Evolutionary conservation across 768 basidiomycete genomes (phyloP).

Genomic region (Xerocomellus chrysenteron): DNA sequence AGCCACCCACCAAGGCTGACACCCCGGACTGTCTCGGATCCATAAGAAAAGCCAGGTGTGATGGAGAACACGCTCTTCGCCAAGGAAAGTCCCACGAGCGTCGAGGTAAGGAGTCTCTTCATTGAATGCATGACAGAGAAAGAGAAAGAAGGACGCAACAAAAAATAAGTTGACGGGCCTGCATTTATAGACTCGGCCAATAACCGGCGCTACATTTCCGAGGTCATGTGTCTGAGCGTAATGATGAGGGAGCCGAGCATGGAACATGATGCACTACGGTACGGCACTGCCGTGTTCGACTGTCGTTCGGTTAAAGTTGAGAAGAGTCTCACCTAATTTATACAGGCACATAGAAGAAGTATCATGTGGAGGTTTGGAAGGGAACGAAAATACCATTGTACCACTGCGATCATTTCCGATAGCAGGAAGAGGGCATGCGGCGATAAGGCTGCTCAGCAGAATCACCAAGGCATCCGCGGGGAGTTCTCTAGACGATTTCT

Average conservation of each 20-base stretch:
- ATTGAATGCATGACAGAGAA: constrained; percentile 45
- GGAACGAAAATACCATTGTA: background rate
- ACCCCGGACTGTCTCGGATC: constrained; percentile 70
- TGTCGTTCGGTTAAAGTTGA: background rate
- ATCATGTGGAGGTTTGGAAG: background rate
- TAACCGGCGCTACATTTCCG: constrained; percentile 5
- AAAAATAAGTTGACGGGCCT: background rate
- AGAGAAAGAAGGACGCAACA: constrained; percentile 44
- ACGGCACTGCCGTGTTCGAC: constrained; percentile 5
- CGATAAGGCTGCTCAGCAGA: background rate
- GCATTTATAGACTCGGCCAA: constrained; percentile 17
- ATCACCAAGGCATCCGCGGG: background rate
- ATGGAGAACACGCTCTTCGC: constrained; percentile 32
- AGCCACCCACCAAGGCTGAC: constrained; percentile 80
- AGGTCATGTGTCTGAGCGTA: constrained; percentile 5
- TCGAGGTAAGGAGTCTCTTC: constrained; percentile 9
- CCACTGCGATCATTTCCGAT: background rate
- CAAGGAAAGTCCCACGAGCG: constrained; percentile 32
- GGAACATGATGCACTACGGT: background rate
- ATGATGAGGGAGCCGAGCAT: background rate
- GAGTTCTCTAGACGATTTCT: background rate
- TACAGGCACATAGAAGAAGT: background rate
- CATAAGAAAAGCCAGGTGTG: constrained; percentile 67
- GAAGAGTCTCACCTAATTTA: constrained; percentile 1
- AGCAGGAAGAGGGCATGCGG: background rate